phyloP scores from a whole-genome alignment of 768 basidiomycete species.

The Chalciporus piperatus region DNA sequence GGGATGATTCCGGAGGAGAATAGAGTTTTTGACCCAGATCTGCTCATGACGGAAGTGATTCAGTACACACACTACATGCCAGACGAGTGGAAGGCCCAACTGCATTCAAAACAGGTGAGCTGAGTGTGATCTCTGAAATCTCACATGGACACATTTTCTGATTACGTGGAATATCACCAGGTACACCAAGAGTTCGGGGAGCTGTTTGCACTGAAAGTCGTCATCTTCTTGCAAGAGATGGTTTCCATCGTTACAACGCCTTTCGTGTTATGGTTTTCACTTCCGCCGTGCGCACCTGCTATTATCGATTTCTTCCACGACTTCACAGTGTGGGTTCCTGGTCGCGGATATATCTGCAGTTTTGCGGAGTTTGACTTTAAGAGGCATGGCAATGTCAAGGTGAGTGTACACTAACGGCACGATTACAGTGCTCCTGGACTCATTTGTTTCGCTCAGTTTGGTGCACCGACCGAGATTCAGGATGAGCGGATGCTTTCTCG shows the following conservation, averaged over 20 bases:
- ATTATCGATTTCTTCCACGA: conserved; percentile 98
- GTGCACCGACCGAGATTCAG: conserved; percentile 67
- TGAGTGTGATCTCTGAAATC: not conserved
- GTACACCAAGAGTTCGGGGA: conserved; percentile 90
- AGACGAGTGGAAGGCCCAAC: conserved; percentile 80
- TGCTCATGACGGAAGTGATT: conserved; percentile 89
- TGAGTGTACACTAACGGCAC: conserved; percentile 30
- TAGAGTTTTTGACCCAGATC: conserved; percentile 88
- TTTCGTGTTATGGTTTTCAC: conserved; percentile 88
- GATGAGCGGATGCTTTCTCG: conserved; percentile 81
- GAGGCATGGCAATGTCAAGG: conserved; percentile 89
- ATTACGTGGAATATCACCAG: conserved; percentile 35
- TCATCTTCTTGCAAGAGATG: conserved; percentile 85
- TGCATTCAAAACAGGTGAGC: conserved; percentile 84
- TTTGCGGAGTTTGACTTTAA: conserved; percentile 99
- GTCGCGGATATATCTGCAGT: conserved; percentile 94
- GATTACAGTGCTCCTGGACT: not conserved
- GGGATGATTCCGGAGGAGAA: conserved; percentile 98
- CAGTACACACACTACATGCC: conserved; percentile 97
- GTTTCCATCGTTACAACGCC: conserved; percentile 92
- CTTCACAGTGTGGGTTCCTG: conserved; percentile 95
- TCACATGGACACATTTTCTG: not conserved
- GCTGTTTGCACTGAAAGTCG: conserved; percentile 90
- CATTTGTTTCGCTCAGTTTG: conserved; percentile 51
- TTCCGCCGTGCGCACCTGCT: conserved; percentile 84